phyloP scores from a whole-genome alignment of 2,329 filamentous ascomycete genomes.

The Magnaporthiopsis rhizophila region DNA sequence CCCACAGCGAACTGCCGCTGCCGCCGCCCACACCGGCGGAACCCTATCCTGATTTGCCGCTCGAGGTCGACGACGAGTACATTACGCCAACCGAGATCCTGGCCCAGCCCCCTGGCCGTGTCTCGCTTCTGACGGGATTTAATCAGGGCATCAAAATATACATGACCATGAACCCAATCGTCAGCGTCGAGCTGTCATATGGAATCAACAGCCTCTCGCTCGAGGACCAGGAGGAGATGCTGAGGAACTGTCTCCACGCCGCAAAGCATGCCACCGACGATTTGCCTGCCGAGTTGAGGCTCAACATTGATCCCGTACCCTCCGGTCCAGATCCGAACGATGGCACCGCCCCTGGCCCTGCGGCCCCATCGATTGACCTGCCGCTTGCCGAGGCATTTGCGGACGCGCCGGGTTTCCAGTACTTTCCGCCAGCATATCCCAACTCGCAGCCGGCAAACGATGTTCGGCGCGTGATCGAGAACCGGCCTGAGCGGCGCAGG shows the following conservation, averaged over 20 bases:
- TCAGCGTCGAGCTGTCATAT: constrained; percentile 75
- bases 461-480: constrained; percentile 39
- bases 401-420: constrained; percentile 40
- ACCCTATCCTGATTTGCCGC: constrained; percentile 70
- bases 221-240: constrained; percentile 65
- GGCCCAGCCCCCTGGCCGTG: constrained; percentile 56
- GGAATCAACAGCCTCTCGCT: constrained; percentile 71
- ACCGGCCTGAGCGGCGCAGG: constrained; percentile 41
- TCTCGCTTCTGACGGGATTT: constrained; percentile 72
- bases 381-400: constrained; percentile 24
- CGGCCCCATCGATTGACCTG: not conserved
- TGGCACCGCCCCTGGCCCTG: not conserved
- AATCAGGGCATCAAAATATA: constrained; percentile 73
- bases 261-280: constrained; percentile 62
- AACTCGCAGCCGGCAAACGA: constrained; percentile 37
- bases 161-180: constrained; percentile 68
- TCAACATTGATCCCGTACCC: constrained; percentile 30
- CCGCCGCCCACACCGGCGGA: constrained; percentile 68
- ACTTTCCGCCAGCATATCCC: constrained; percentile 43
- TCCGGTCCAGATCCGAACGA: not conserved
- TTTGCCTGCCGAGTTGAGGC: constrained; percentile 56
- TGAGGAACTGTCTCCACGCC: constrained; percentile 61
- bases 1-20: constrained; percentile 64
- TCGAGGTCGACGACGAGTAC: constrained; percentile 77
- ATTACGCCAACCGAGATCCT: constrained; percentile 65